These are phyloP conservation scores for Fomitopsis betulina DNA, from an alignment of 1,284 basidiomycete genomes.

Conservation along the genomic window DNA sequence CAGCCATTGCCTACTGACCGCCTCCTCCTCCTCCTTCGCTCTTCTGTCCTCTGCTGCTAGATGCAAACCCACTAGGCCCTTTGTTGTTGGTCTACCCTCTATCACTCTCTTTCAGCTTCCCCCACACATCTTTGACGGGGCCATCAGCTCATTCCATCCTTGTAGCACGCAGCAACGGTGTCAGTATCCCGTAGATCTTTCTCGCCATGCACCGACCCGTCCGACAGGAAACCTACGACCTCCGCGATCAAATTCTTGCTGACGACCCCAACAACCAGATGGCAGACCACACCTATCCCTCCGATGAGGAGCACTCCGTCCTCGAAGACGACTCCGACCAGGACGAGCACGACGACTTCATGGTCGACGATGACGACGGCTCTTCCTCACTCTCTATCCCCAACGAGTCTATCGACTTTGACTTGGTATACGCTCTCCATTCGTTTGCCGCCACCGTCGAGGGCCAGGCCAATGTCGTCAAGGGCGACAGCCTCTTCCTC, in stretches of 20 bases:
- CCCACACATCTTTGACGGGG: neutral
- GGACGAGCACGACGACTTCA: slow-evolving; percentile 59
- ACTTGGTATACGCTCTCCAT: slow-evolving; percentile 85
- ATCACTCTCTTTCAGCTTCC: neutral
- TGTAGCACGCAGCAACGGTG: neutral
- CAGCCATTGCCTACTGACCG: too few relatives aligned
- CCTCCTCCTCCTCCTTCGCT: too few relatives aligned
- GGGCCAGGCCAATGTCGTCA: slow-evolving; percentile 94
- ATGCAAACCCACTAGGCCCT: neutral
- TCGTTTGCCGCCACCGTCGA: slow-evolving; percentile 95
- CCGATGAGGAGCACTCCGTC: slow-evolving; percentile 73
- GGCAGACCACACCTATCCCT: slow-evolving; percentile 42
- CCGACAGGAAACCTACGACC: slow-evolving; percentile 66
- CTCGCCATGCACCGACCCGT: neutral
- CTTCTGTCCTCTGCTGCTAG: neutral
- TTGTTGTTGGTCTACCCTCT: neutral
- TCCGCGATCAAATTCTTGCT: slow-evolving; percentile 58
- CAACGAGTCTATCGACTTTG: slow-evolving; percentile 88
- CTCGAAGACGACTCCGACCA: slow-evolving; percentile 74
- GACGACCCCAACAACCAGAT: slow-evolving; percentile 51
- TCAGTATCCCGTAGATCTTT: neutral
- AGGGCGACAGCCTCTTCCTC: slow-evolving; percentile 89
- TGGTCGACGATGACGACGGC: slow-evolving; percentile 61
- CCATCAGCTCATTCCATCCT: neutral
- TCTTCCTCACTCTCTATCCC: slow-evolving; percentile 84